Base-by-base conservation (phyloP, 2,329 filamentous ascomycete species). In the Hypoxylon sp. region DNA sequence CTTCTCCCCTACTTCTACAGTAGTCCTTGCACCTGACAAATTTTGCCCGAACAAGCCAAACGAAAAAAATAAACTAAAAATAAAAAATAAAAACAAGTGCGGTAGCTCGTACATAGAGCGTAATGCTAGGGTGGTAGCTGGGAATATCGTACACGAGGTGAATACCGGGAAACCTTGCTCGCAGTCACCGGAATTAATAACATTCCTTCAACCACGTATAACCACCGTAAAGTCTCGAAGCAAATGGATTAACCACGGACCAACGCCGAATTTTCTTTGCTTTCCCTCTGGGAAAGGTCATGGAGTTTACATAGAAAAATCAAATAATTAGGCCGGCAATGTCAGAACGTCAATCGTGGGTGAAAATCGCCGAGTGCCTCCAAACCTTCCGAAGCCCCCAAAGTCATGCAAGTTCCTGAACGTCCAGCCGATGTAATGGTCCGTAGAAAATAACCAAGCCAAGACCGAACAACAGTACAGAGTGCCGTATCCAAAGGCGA, bases 401-500 rank as follows among this genome's bases (percentile, higher is more conserved):
- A 65, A 66, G 67, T 44, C 67, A 75, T 72, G 71, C 68, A 67
- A 71, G 48, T 64, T 44, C 70, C 72, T 70, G 52, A 69, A 74
- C 63, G 65, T 65, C 66, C 63, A 63, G 68, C 59, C 63, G 60
- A 70, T 67, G 57, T 67, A 54, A 64, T 65, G 57, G 57, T 65
- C 58, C 48, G 50, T 63, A 69, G 53, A 59, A 69, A 70, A 64
- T 35, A 71, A 57, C 68, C 65, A 50, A 69, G 65, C 65, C 67
- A 67, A 72, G 65, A 67, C 61, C 68, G 59, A 65, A 48, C 65
- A 72, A 70, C 50, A 71, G 57, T 67, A 70, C 60, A 59, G 44
- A 63, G 63, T 67, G 58, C 66, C 70, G 69, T 76, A 76, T 73
- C 73, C 73, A 74, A 69, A 70, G 58, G 54, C 51, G 71, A 77